Evolutionary conservation across 495 filamentous ascomycete genomes (phyloP).

Genomic region (Entonaema liquescens): DNA sequence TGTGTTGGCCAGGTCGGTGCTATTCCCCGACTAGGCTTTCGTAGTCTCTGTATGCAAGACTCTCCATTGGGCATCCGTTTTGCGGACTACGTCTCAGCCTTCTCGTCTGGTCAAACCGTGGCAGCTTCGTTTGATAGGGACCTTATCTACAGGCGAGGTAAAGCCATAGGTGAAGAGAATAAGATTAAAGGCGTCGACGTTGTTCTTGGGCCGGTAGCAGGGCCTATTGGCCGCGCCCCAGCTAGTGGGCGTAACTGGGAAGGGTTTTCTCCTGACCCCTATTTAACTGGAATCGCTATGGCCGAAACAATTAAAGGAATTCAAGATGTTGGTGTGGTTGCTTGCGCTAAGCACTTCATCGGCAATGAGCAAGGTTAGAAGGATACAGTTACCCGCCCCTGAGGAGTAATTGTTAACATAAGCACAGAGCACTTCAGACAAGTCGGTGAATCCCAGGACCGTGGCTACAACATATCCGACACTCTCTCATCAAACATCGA

Average conservation of each 20-base stretch:
- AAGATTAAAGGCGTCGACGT: conserved; percentile 86
- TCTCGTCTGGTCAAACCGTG: conserved; percentile 81
- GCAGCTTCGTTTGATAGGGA: conserved; percentile 78
- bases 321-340: conserved; percentile 82
- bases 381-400: not conserved
- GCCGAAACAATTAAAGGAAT: conserved; percentile 80
- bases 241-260: conserved; percentile 94
- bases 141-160: conserved; percentile 77
- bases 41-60: conserved; percentile 87
- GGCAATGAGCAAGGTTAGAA: conserved; percentile 67
- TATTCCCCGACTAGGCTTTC: conserved; percentile 80
- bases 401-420: conserved; percentile 6
- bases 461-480: conserved; percentile 71
- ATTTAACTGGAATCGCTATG: conserved; percentile 77
- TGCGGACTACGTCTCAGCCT: conserved; percentile 79
- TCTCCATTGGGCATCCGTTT: conserved; percentile 84
- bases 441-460: conserved; percentile 65
- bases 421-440: conserved; percentile 81
- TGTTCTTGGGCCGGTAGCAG: conserved; percentile 87
- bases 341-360: conserved; percentile 85
- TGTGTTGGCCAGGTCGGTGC: conserved; percentile 83
- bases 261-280: conserved; percentile 78
- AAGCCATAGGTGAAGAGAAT: conserved; percentile 83
- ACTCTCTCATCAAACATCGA: conserved; percentile 83
- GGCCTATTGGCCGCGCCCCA: conserved; percentile 78